These are phyloP conservation scores for Nymphaea colorata DNA, from an alignment of 164 flowering plant genomes.

Conservation along the genomic window DNA sequence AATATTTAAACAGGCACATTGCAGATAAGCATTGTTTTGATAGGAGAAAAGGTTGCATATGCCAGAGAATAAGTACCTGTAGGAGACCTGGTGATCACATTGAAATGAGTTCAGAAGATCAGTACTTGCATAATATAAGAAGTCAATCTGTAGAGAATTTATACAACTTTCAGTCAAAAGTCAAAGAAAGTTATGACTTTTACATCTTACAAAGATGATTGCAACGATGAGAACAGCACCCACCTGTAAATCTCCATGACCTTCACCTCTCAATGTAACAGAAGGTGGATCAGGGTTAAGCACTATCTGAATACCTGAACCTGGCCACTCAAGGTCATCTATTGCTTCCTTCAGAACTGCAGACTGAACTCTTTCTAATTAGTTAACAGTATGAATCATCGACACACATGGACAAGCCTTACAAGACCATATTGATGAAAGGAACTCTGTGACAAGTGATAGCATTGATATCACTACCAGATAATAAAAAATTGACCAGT, in stretches of 20 bases:
- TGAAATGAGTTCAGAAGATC: constrained; percentile 72
- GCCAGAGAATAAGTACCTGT: constrained; percentile 30
- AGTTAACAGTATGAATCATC: constrained; percentile 1
- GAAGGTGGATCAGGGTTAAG: constrained; percentile 69
- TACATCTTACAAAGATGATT: not conserved
- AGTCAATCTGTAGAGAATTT: constrained; percentile 62
- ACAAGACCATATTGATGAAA: no score
- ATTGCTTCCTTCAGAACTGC: constrained; percentile 89
- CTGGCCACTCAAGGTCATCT: constrained; percentile 99
- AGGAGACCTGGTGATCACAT: constrained; percentile 50
- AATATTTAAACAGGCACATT: no score
- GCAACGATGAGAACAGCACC: not conserved
- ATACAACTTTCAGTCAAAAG: not conserved
- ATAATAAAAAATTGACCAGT: not conserved
- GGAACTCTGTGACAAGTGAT: no score
- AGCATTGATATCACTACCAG: not conserved
- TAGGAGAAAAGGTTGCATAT: no score
- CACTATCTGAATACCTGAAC: constrained; percentile 68
- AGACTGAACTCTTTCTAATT: constrained; percentile 34
- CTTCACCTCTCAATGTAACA: constrained; percentile 84
- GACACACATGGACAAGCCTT: no score
- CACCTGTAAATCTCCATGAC: constrained; percentile 96
- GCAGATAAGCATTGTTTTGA: no score
- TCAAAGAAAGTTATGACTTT: not conserved
- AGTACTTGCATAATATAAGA: constrained; percentile 69